phyloP scores from a whole-genome alignment of 179 eudicot species.

The Spergularia azorica region DNA sequence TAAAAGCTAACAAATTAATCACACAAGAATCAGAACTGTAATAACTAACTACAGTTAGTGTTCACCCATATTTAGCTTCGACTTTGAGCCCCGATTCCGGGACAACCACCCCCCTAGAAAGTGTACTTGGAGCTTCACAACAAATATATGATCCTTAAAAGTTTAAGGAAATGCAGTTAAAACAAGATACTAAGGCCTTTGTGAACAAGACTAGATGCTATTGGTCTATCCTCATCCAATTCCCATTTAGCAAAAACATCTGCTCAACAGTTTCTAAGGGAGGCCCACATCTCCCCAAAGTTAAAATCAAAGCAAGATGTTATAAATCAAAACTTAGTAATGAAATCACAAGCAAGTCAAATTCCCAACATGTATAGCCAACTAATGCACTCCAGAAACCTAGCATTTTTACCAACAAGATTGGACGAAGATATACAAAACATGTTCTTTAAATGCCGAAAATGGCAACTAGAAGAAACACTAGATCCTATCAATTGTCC shows the following conservation, averaged over 20 bases:
- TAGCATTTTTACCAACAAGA: constrained; percentile 15
- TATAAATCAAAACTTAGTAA: constrained; percentile 28
- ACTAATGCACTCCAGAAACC: constrained; percentile 19
- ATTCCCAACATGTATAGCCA: constrained; percentile 20
- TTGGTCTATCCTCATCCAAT: constrained; percentile 48
- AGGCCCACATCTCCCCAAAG: constrained; percentile 18
- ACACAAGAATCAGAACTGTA: neutral
- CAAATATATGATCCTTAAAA: constrained; percentile 20
- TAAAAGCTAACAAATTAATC: no score
- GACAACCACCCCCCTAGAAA: constrained; percentile 17
- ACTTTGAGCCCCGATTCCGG: neutral
- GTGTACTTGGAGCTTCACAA: constrained; percentile 22
- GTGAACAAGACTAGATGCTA: constrained; percentile 24
- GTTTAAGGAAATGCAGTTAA: neutral
- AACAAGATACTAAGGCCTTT: constrained; percentile 10
- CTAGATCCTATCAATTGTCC: constrained; percentile 58
- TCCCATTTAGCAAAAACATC: constrained; percentile 51
- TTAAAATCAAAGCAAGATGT: constrained; percentile 20
- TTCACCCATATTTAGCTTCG: constrained; percentile 14
- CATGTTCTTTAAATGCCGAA: constrained; percentile 54
- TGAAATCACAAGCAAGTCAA: constrained; percentile 12
- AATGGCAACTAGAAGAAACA: constrained; percentile 63
- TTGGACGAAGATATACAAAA: constrained; percentile 33
- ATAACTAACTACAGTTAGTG: neutral
- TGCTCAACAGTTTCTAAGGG: constrained; percentile 36